Evolutionary conservation across 352 stramenopile species (phyloP).

Genomic region (Pythium utonaiense): DNA sequence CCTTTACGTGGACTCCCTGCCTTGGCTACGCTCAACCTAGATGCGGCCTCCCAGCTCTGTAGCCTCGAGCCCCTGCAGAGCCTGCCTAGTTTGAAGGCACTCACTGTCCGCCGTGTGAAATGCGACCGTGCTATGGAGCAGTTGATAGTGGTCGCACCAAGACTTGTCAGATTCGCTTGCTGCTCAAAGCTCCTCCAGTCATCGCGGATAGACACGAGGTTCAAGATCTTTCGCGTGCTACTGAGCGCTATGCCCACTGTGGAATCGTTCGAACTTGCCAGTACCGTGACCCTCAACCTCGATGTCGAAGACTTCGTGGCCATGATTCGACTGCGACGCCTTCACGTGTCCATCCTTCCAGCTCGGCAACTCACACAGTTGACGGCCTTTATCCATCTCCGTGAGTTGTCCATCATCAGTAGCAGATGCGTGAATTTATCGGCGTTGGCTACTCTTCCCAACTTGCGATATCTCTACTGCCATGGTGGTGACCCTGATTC

Average conservation of each 20-base stretch:
- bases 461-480: slow-evolving; percentile 3
- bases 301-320: neutral
- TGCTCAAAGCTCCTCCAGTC: neutral
- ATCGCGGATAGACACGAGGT: neutral
- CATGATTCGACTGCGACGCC: neutral
- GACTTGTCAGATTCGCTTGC: neutral
- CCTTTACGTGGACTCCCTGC: neutral
- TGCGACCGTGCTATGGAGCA: neutral
- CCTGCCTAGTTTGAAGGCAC: neutral
- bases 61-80: slow-evolving; percentile 1
- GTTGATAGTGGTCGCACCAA: neutral
- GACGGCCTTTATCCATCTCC: neutral
- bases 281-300: neutral
- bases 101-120: neutral
- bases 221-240: neutral
- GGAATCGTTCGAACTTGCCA: neutral
- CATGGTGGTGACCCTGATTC: slow-evolving; percentile 13
- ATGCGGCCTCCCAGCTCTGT: neutral
- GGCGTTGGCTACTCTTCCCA: slow-evolving; percentile 1
- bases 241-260: neutral
- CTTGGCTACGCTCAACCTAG: slow-evolving; percentile 2
- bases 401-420: slow-evolving; percentile 3
- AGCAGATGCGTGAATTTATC: slow-evolving; percentile 10
- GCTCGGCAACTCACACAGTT: neutral
- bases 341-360: neutral